These are phyloP conservation scores for Tremella yokohamensis DNA, from an alignment of 768 basidiomycete species.

Conservation along the genomic window DNA sequence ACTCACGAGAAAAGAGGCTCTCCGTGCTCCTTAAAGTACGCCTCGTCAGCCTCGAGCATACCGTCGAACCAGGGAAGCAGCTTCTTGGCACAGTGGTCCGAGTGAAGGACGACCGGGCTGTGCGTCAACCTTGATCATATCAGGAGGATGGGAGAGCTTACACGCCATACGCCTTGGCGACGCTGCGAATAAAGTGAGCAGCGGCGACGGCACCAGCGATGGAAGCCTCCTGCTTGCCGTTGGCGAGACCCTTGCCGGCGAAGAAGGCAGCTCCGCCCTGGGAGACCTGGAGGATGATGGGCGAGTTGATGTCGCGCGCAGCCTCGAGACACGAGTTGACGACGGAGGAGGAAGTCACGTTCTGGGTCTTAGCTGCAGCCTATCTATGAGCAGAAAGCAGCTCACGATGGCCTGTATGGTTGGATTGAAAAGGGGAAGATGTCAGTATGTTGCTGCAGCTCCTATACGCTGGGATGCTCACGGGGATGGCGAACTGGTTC, in stretches of 20 bases:
- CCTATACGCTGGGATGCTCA: slow-evolving; percentile 29
- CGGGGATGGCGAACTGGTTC: slow-evolving; percentile 54
- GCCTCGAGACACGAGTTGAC: slow-evolving; percentile 94
- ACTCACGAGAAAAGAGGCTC: slow-evolving; percentile 56
- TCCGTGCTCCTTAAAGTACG: slow-evolving; percentile 81
- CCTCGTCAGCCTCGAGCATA: slow-evolving; percentile 95
- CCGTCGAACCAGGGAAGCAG: slow-evolving; percentile 98
- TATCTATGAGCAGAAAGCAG: slow-evolving; percentile 1
- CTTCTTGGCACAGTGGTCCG: slow-evolving; percentile 97
- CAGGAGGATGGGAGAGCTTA: slow-evolving; percentile 54
- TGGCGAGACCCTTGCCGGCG: slow-evolving; percentile 91
- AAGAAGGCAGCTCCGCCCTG: slow-evolving; percentile 96
- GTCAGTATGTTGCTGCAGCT: slow-evolving; percentile 9
- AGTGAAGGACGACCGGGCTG: slow-evolving; percentile 94
- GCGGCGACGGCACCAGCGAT: slow-evolving; percentile 87
- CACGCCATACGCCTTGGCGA: slow-evolving; percentile 90
- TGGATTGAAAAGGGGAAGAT: slow-evolving; percentile 1
- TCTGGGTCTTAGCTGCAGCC: slow-evolving; percentile 65
- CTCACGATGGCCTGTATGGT: slow-evolving; percentile 27
- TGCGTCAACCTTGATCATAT: neutral
- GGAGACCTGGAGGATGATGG: slow-evolving; percentile 95
- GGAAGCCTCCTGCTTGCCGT: slow-evolving; percentile 93
- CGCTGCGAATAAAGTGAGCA: slow-evolving; percentile 81
- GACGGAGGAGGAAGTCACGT: slow-evolving; percentile 92
- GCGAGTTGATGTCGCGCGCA: slow-evolving; percentile 91